Evolutionary conservation across 176 grass and related monocot genomes (phyloP).

Genomic region (Carex kokanica): DNA sequence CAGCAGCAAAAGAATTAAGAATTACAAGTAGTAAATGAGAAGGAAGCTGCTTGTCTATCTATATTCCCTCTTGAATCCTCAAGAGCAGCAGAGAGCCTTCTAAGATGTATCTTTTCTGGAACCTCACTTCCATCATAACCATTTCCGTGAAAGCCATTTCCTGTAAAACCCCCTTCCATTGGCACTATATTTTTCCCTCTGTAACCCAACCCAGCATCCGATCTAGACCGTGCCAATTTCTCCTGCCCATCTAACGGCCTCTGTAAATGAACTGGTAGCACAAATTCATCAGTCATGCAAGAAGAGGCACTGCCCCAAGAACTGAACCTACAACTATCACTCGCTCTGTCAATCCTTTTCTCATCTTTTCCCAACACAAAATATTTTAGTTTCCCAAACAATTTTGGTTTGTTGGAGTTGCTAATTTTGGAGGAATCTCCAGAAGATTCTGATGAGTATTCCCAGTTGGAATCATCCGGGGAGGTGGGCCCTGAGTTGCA

Average conservation of each 20-base stretch:
- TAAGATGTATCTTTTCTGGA: constrained; percentile 9
- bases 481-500: constrained; percentile 42
- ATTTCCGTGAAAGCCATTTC: too few relatives aligned
- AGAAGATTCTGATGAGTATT: constrained; percentile 55
- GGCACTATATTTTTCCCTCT: not conserved
- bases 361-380: constrained; percentile 68
- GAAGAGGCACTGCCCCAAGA: not conserved
- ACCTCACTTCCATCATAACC: constrained; percentile 13
- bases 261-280: not conserved
- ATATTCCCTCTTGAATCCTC: not conserved
- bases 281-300: not conserved
- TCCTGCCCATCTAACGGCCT: not conserved
- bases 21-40: constrained; percentile 3
- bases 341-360: constrained; percentile 4
- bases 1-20: not conserved
- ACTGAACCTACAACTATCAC: constrained; percentile 11
- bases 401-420: constrained; percentile 46
- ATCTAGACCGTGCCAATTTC: constrained; percentile 17
- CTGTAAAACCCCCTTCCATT: not conserved
- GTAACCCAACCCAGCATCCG: constrained; percentile 14
- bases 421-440: constrained; percentile 33
- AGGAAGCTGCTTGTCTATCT: constrained; percentile 8
- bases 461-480: constrained; percentile 60
- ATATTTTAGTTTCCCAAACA: constrained; percentile 75
- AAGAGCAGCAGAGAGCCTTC: constrained; percentile 18